phyloP scores from a whole-genome alignment of 2,329 filamentous ascomycete genomes.

The Ceratocystis eucalypticola region DNA sequence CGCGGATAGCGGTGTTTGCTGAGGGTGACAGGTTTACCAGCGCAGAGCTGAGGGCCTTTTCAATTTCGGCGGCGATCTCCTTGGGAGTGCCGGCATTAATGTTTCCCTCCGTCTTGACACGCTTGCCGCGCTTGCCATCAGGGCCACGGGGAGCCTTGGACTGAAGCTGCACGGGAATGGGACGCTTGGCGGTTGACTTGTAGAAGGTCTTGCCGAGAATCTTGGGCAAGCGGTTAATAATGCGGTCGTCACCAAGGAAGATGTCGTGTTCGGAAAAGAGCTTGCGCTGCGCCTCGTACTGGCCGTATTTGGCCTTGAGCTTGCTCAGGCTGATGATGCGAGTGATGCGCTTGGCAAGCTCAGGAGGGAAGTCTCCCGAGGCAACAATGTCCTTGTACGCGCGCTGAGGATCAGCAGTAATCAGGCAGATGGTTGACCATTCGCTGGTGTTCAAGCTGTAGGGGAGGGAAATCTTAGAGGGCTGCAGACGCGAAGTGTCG shows the following conservation, averaged over 20 bases:
- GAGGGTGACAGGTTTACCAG: conserved; percentile 67
- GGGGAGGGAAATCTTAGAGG: conserved; percentile 65
- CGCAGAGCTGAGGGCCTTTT: conserved; percentile 61
- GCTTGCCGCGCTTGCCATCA: conserved; percentile 40
- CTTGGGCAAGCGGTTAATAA: conserved; percentile 59
- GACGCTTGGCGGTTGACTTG: conserved; percentile 67
- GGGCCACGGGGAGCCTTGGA: conserved; percentile 24
- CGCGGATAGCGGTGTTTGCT: conserved; percentile 65
- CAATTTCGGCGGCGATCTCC: conserved; percentile 67
- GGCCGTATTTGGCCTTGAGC: conserved; percentile 67
- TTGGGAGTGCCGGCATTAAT: conserved; percentile 32
- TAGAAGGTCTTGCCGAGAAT: conserved; percentile 88
- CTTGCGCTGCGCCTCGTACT: conserved; percentile 76
- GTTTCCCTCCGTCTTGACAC: conserved; percentile 27
- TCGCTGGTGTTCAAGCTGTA: conserved; percentile 58
- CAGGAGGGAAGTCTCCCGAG: conserved; percentile 54
- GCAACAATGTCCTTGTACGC: conserved; percentile 81
- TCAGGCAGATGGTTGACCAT: conserved; percentile 65
- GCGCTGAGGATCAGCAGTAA: conserved; percentile 68
- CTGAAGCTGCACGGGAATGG: conserved; percentile 65
- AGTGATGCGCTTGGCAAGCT: conserved; percentile 53
- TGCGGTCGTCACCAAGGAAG: conserved; percentile 83
- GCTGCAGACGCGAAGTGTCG: conserved; percentile 69
- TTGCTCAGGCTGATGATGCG: conserved; percentile 72
- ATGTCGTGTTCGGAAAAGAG: conserved; percentile 77